Conservation (phyloP, 1,284 basidiomycete genomes). For the Marasmius fiardii region DNA sequence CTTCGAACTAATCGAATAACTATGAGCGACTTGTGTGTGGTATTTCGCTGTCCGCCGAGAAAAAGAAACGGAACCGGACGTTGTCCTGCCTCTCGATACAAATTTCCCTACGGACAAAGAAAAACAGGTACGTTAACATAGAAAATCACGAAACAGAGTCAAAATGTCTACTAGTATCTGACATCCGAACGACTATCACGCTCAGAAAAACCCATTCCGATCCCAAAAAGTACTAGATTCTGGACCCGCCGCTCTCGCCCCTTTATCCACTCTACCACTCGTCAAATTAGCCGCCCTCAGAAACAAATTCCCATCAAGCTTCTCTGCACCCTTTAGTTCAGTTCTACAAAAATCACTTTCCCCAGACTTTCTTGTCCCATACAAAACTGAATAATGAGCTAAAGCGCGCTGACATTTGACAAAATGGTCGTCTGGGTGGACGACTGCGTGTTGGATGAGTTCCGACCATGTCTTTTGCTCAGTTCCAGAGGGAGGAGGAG, state of each 20-base stretch:
- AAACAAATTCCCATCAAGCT: constrained; percentile 46
- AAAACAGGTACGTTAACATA: no score
- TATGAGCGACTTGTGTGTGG: constrained; percentile 21
- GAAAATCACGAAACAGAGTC: no score
- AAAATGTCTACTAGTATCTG: no score
- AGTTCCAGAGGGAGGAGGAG: constrained; percentile 24
- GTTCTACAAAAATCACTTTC: constrained; percentile 26
- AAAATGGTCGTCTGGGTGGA: constrained; percentile 48
- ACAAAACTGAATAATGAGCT: constrained; percentile 36
- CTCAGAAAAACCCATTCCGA: neutral
- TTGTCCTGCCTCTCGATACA: no score
- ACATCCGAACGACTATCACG: no score
- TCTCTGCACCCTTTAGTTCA: constrained; percentile 33
- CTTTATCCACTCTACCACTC: constrained; percentile 24
- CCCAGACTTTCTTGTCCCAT: constrained; percentile 33
- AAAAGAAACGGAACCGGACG: no score
- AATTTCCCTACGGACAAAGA: no score
- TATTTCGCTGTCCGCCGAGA: no score
- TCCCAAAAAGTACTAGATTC: no score
- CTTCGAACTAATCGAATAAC: no score
- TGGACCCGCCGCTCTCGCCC: neutral
- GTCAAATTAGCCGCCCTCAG: constrained; percentile 39
- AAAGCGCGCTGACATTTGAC: constrained; percentile 48
- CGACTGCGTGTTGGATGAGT: constrained; percentile 33
- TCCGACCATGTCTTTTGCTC: constrained; percentile 45